Evolutionary conservation across 2,329 filamentous ascomycete species (phyloP).

Genomic region (Aspergillus flavus): DNA sequence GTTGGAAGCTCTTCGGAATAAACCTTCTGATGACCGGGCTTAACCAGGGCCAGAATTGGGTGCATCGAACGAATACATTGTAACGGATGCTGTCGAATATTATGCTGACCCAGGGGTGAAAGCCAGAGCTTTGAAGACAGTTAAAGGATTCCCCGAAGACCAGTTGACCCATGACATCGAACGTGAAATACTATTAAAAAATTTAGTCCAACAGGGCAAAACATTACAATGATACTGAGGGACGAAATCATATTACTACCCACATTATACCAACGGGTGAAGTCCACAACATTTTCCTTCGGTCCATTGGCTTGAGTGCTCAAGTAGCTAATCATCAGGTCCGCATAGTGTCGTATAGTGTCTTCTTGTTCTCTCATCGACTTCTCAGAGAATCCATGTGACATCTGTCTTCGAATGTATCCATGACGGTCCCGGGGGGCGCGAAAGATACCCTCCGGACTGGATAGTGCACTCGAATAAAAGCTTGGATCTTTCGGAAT

Average conservation of each 20-base stretch:
- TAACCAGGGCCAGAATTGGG: conserved; percentile 10
- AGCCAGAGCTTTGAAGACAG: conserved; percentile 38
- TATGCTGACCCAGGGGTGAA: conserved; percentile 45
- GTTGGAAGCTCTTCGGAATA: conserved; percentile 2
- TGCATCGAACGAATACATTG: conserved; percentile 11
- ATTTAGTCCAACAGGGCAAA: neutral
- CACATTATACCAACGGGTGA: conserved; percentile 31
- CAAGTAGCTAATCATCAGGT: conserved; percentile 29
- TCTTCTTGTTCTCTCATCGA: conserved; percentile 33
- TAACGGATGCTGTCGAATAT: conserved; percentile 33
- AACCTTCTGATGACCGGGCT: neutral
- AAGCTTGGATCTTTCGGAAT: conserved; percentile 11
- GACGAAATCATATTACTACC: conserved; percentile 19
- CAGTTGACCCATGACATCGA: conserved; percentile 44
- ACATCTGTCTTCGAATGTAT: conserved; percentile 19
- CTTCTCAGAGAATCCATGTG: conserved; percentile 33
- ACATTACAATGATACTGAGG: neutral
- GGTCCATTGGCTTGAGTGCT: conserved; percentile 1
- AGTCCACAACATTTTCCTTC: neutral
- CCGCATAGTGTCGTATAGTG: conserved; percentile 29
- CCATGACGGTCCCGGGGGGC: conserved; percentile 9
- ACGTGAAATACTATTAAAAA: conserved; percentile 34
- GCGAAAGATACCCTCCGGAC: conserved; percentile 13
- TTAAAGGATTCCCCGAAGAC: conserved; percentile 45
- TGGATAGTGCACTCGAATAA: neutral